phyloP scores from a whole-genome alignment of 345 rosid genomes.

The Pistacia integerrima region DNA sequence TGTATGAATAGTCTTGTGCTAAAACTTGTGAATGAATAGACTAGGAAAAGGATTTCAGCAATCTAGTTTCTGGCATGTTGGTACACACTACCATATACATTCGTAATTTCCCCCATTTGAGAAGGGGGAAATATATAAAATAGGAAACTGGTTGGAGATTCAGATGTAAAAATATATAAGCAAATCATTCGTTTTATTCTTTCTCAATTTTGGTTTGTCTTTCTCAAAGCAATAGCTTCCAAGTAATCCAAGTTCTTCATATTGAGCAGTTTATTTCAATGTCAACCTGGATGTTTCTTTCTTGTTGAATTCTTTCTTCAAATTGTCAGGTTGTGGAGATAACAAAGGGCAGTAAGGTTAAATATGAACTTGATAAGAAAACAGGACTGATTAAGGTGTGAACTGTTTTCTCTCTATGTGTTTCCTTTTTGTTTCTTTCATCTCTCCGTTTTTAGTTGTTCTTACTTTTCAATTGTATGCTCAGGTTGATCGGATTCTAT shows the following conservation, averaged over 20 bases:
- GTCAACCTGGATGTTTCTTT: neutral
- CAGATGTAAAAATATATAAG: neutral
- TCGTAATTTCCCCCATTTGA: neutral
- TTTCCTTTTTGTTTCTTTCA: neutral
- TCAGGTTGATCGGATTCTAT: conserved; percentile 84
- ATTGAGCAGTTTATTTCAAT: neutral
- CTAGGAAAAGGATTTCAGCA: neutral
- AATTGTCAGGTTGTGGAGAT: conserved; percentile 84
- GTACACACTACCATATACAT: neutral
- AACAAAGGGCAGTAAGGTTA: conserved; percentile 94
- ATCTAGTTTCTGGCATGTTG: neutral
- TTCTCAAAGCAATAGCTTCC: neutral
- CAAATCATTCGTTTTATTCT: neutral
- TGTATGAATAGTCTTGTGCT: neutral
- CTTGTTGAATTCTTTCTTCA: conserved; percentile 1
- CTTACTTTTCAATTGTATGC: conserved; percentile 17
- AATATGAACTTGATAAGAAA: conserved; percentile 96
- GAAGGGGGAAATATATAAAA: neutral
- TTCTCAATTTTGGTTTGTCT: neutral
- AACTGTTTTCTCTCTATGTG: neutral
- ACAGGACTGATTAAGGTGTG: conserved; percentile 89
- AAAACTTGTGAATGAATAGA: neutral
- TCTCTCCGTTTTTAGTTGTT: conserved; percentile 17
- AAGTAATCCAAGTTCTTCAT: neutral
- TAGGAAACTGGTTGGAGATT: neutral